A percentile compares a stretch with the other conserved stretches of the same genome.
Evolutionary conservation across 2,329 filamentous ascomycete genomes (phyloP).

Genomic region (Mycosphaerella sp.): DNA sequence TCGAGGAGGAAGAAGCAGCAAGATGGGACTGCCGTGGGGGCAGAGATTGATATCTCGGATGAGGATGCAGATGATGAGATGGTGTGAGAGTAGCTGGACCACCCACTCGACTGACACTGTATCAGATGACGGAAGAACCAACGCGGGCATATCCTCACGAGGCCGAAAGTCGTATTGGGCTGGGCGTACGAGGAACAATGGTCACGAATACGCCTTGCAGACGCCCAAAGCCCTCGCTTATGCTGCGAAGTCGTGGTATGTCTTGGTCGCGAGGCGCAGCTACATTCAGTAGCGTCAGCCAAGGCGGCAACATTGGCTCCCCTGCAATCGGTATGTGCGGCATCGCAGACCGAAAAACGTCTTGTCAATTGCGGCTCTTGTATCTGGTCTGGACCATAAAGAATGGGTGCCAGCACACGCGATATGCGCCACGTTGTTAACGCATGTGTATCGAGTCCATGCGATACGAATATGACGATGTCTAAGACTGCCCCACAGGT

Average conservation of each 20-base stretch:
- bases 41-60: constrained; percentile 24
- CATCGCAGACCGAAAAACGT: not conserved
- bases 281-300: not conserved
- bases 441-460: too few species aligned
- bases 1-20: constrained; percentile 17
- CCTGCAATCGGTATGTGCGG: not conserved
- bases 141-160: too few species aligned
- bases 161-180: too few species aligned
- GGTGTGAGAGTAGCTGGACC: not conserved
- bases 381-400: too few species aligned
- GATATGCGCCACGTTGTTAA: too few species aligned
- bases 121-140: too few species aligned
- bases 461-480: too few species aligned
- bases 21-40: not conserved
- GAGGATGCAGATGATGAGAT: constrained; percentile 19
- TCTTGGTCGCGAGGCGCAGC: not conserved
- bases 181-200: too few species aligned
- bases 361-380: not conserved
- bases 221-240: not conserved
- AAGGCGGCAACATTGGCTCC: not conserved
- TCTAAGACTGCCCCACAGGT: too few species aligned
- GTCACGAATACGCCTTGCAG: not conserved
- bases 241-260: not conserved
- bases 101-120: too few species aligned
- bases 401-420: too few species aligned